Percentiles rank a stretch among this genome's conserved stretches.
phyloP scores from a whole-genome alignment of 768 basidiomycete genomes.

The Collybia sordida region DNA sequence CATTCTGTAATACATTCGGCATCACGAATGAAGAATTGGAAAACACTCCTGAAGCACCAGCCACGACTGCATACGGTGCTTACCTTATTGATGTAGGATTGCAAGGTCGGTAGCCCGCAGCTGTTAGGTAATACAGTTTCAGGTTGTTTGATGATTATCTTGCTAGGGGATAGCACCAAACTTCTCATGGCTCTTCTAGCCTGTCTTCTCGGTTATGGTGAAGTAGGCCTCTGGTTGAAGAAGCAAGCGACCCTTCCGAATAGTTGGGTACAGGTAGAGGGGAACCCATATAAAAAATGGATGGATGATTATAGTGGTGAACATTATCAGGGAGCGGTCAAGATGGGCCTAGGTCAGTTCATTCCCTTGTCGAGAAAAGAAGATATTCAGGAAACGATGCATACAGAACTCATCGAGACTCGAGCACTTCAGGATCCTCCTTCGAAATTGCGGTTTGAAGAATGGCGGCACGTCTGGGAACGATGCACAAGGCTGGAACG shows the following conservation, averaged over 20 bases:
- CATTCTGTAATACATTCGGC: constrained; percentile 72
- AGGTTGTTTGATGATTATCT: neutral
- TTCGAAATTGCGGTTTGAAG: constrained; percentile 52
- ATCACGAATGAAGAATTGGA: constrained; percentile 61
- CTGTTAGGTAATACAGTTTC: neutral
- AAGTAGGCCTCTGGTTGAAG: constrained; percentile 84
- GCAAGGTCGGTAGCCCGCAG: constrained; percentile 42
- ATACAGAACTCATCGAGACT: constrained; percentile 70
- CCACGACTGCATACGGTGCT: constrained; percentile 84
- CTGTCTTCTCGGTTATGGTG: constrained; percentile 90
- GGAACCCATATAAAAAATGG: constrained; percentile 76
- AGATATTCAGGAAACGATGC: too few species aligned
- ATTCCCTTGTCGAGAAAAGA: neutral
- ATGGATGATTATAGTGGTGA: constrained; percentile 79
- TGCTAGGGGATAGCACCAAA: constrained; percentile 63
- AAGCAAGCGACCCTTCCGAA: constrained; percentile 45
- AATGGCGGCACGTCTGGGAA: constrained; percentile 74
- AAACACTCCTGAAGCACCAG: constrained; percentile 60
- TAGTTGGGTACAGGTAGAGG: constrained; percentile 58
- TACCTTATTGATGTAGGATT: constrained; percentile 81
- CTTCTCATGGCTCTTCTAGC: constrained; percentile 81
- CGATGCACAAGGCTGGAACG: constrained; percentile 77
- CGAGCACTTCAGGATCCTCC: constrained; percentile 63
- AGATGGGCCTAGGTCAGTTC: constrained; percentile 66
- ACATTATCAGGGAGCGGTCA: constrained; percentile 72